Percentiles rank a stretch among this genome's conserved stretches.
Evolutionary conservation across 805 yeast species (phyloP).

Genomic region (Wickerhamiella sergipiensis): DNA sequence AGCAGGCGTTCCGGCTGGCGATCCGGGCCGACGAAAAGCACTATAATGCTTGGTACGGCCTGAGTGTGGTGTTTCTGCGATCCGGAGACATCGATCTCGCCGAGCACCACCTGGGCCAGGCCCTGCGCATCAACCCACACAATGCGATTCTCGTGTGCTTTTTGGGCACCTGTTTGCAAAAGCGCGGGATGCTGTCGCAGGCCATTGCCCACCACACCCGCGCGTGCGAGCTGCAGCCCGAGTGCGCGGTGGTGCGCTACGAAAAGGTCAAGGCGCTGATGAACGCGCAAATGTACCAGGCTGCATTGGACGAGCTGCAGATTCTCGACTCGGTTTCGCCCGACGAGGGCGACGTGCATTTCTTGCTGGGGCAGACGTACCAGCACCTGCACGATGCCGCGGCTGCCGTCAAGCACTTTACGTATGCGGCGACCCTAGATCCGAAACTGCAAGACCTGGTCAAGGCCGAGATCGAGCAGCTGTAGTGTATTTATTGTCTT

Average conservation of each 20-base stretch:
- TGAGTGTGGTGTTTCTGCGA: constrained; percentile 85
- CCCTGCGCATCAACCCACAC: constrained; percentile 77
- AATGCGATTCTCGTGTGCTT: constrained; percentile 84
- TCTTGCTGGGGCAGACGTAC: constrained; percentile 74
- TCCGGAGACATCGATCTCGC: constrained; percentile 76
- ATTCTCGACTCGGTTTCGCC: constrained; percentile 66
- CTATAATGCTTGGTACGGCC: constrained; percentile 89
- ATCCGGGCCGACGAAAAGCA: constrained; percentile 65
- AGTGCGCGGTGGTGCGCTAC: constrained; percentile 73
- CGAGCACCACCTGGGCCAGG: constrained; percentile 74
- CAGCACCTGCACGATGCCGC: constrained; percentile 58
- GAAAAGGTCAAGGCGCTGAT: constrained; percentile 76
- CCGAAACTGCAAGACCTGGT: constrained; percentile 38
- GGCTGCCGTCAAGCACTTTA: constrained; percentile 72
- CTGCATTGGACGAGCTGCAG: constrained; percentile 65
- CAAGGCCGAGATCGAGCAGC: constrained; percentile 2
- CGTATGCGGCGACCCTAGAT: constrained; percentile 79
- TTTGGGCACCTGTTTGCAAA: constrained; percentile 85
- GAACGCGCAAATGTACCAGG: constrained; percentile 53
- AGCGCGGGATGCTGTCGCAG: constrained; percentile 47
- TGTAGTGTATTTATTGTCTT: background rate
- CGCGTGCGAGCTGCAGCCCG: constrained; percentile 75
- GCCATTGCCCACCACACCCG: constrained; percentile 73
- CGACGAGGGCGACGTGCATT: constrained; percentile 89
- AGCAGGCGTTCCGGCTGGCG: constrained; percentile 69